A percentile compares a stretch with the other conserved stretches of the same genome.
phyloP scores from a whole-genome alignment of 2,329 filamentous ascomycete genomes.

The Penicillium capsulatum region DNA sequence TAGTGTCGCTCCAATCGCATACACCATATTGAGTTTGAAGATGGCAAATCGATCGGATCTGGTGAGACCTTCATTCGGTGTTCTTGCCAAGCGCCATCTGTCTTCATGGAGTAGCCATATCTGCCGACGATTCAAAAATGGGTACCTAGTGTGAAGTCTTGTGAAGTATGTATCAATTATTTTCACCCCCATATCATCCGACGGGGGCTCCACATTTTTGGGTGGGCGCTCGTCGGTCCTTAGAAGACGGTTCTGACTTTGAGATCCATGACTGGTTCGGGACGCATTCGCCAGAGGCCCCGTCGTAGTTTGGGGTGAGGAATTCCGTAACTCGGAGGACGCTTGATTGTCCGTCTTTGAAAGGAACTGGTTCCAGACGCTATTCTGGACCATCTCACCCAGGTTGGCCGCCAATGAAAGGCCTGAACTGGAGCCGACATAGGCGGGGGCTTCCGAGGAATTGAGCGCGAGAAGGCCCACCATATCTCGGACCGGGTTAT shows the following conservation, averaged over 20 bases:
- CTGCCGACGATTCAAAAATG: conserved; percentile 47
- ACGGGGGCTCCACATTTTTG: conserved; percentile 45
- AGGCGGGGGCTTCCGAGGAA: conserved; percentile 45
- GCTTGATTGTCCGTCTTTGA: conserved; percentile 18
- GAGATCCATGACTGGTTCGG: conserved; percentile 11
- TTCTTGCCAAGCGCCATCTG: conserved; percentile 37
- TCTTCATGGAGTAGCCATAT: conserved; percentile 45
- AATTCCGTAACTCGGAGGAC: too few relatives aligned
- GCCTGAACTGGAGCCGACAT: conserved; percentile 50
- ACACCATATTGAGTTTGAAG: conserved; percentile 52
- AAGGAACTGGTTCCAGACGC: conserved; percentile 52
- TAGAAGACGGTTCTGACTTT: conserved; percentile 20
- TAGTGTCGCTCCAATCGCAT: conserved; percentile 50
- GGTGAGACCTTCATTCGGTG: conserved; percentile 33
- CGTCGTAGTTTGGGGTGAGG: too few relatives aligned
- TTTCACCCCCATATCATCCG: conserved; percentile 43
- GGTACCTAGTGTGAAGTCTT: conserved; percentile 48
- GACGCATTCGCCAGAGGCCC: conserved; percentile 18
- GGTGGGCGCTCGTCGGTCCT: conserved; percentile 4
- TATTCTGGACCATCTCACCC: conserved; percentile 53
- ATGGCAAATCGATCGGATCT: conserved; percentile 43
- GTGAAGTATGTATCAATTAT: conserved; percentile 47
- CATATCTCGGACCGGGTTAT: conserved; percentile 42
- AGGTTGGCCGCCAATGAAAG: conserved; percentile 49
- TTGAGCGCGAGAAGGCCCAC: conserved; percentile 50